Evolutionary conservation across 352 stramenopile genomes (phyloP).

Genomic region (Phytophthora syringae): DNA sequence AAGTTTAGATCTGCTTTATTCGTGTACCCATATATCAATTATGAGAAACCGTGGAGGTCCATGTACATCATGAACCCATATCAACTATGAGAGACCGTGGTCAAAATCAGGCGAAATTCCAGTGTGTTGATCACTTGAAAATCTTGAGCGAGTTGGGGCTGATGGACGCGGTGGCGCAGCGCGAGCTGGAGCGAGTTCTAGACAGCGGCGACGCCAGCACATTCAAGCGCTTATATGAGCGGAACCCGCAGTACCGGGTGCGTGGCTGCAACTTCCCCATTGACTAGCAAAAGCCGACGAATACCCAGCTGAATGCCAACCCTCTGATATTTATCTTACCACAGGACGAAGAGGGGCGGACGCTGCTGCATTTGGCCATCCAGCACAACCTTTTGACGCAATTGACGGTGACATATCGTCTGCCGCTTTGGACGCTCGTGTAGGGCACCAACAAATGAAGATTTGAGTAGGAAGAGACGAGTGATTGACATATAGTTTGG

Average conservation of each 20-base stretch:
- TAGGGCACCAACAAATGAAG: constrained; percentile 2
- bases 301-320: constrained; percentile 11
- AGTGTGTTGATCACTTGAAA: constrained; percentile 4
- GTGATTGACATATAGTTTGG: neutral
- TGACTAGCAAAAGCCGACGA: neutral
- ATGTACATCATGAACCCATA: too few relatives aligned
- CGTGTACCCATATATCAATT: too few relatives aligned
- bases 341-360: constrained; percentile 35
- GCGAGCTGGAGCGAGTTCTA: constrained; percentile 31
- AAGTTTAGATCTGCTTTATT: too few relatives aligned
- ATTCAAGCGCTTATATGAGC: constrained; percentile 31
- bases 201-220: constrained; percentile 17
- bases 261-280: constrained; percentile 1
- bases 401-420: constrained; percentile 32
- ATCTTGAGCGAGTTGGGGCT: neutral
- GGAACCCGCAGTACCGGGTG: constrained; percentile 32
- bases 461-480: neutral
- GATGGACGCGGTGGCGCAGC: constrained; percentile 18
- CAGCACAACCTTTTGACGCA: constrained; percentile 35
- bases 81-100: constrained; percentile 3
- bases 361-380: constrained; percentile 38
- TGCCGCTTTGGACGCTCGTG: constrained; percentile 24
- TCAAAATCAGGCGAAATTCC: constrained; percentile 29
- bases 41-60: too few relatives aligned
- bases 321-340: neutral